A percentile compares a stretch with the other conserved stretches of the same genome.
phyloP scores from a whole-genome alignment of 2,329 filamentous ascomycete genomes.

The Colletotrichum noveboracense region DNA sequence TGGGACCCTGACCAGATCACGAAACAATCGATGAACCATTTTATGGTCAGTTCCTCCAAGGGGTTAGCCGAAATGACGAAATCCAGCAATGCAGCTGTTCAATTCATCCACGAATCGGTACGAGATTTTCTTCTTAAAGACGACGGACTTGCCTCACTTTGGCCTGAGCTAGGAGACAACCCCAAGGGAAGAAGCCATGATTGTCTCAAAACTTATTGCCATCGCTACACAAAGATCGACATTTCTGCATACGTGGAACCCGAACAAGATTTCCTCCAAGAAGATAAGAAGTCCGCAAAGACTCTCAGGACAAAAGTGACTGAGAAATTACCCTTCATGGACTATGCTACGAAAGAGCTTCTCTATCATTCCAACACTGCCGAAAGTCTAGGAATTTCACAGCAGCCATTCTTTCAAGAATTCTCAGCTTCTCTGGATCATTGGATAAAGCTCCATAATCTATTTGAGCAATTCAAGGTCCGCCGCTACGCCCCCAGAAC shows the following conservation, averaged over 20 bases:
- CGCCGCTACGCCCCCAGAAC: too few relatives aligned
- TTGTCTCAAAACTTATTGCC: not conserved
- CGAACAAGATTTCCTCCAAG: too few relatives aligned
- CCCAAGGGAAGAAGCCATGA: not conserved
- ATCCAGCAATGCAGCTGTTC: conserved; percentile 34
- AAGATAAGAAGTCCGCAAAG: too few relatives aligned
- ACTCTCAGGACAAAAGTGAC: fast-evolving
- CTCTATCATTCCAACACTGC: not conserved
- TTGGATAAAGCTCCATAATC: not conserved
- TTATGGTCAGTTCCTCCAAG: conserved; percentile 48
- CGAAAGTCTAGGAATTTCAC: not conserved
- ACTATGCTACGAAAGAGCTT: not conserved
- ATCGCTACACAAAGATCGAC: not conserved
- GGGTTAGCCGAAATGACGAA: conserved; percentile 47
- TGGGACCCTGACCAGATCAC: conserved; percentile 21
- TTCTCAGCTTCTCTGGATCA: not conserved
- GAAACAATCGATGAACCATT: conserved; percentile 23
- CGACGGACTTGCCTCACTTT: not conserved
- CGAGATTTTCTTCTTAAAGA: conserved; percentile 41
- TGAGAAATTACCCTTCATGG: not conserved
- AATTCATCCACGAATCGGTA: conserved; percentile 56
- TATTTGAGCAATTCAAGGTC: too few relatives aligned
- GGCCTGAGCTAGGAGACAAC: not conserved
- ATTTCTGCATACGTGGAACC: not conserved
- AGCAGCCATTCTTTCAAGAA: fast-evolving